Conservation (phyloP, 2,329 filamentous ascomycete genomes). For the Chaetomium globosum region DNA sequence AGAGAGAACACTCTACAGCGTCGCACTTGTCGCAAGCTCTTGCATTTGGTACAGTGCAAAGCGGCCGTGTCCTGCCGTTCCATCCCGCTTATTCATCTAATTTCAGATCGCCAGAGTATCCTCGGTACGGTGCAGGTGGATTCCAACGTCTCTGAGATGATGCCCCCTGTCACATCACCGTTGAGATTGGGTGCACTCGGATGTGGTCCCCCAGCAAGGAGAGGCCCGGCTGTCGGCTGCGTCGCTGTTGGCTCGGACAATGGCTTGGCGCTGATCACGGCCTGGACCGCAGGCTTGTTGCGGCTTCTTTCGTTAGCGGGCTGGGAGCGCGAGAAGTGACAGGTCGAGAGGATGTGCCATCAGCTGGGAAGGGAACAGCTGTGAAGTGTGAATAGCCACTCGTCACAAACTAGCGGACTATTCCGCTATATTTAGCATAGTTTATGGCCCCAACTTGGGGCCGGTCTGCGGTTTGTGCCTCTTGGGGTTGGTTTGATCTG, state of each 20-base stretch:
- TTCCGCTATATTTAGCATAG: conserved; percentile 12
- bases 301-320: conserved; percentile 14
- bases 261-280: conserved; percentile 31
- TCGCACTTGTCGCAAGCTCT: conserved; percentile 11
- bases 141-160: neutral
- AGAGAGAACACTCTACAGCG: conserved; percentile 6
- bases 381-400: neutral
- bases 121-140: conserved; percentile 13
- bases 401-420: neutral
- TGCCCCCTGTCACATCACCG: conserved; percentile 10
- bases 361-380: neutral
- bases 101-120: neutral
- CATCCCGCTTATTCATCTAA: conserved; percentile 21
- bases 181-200: conserved; percentile 1
- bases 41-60: conserved; percentile 18
- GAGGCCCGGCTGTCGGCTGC: conserved; percentile 19
- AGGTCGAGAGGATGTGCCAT: neutral
- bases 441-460: neutral
- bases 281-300: conserved; percentile 23
- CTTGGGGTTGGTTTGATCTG: neutral
- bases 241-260: conserved; percentile 20
- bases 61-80: conserved; percentile 2
- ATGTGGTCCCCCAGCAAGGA: conserved; percentile 12
- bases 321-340: conserved; percentile 12
- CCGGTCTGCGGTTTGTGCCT: neutral